Conservation (phyloP, 768 basidiomycete genomes). For the Tricholoma sp. region DNA sequence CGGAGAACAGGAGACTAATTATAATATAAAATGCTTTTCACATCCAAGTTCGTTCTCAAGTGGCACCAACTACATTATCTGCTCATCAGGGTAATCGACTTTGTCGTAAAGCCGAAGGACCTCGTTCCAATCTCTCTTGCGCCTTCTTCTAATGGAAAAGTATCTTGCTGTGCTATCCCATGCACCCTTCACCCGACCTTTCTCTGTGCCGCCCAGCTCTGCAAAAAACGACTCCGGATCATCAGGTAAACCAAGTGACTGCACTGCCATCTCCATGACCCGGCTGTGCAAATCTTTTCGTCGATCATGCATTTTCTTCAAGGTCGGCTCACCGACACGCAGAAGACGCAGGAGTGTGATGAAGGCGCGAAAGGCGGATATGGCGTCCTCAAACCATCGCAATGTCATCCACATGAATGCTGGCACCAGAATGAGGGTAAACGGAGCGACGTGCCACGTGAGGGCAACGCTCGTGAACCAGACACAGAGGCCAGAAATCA, state of each 20-base stretch:
- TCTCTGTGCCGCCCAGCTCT: constrained; percentile 55
- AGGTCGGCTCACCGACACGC: constrained; percentile 50
- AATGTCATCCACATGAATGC: constrained; percentile 85
- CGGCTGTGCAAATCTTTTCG: constrained; percentile 58
- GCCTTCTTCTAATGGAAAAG: constrained; percentile 71
- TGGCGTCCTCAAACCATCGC: constrained; percentile 83
- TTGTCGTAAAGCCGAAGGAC: constrained; percentile 76
- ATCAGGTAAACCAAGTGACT: constrained; percentile 53
- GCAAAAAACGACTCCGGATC: constrained; percentile 67
- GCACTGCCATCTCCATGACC: constrained; percentile 60
- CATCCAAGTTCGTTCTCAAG: no score
- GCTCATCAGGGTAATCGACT: constrained; percentile 71
- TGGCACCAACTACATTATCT: constrained; percentile 7
- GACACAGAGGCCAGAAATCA: constrained; percentile 66
- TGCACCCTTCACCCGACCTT: constrained; percentile 58
- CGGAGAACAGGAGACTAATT: no score
- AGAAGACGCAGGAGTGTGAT: constrained; percentile 57
- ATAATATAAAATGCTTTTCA: no score
- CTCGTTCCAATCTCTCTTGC: constrained; percentile 91
- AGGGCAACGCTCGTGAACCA: constrained; percentile 50
- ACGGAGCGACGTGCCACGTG: constrained; percentile 55
- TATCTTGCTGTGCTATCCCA: constrained; percentile 75
- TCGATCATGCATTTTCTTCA: constrained; percentile 47
- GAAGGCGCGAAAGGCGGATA: constrained; percentile 75
- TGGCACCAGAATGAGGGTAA: constrained; percentile 61